These are phyloP conservation scores for Batrachochytrium dendrobatidis DNA, from an alignment of 371 early-diverging fungal species.

Conservation along the genomic window DNA sequence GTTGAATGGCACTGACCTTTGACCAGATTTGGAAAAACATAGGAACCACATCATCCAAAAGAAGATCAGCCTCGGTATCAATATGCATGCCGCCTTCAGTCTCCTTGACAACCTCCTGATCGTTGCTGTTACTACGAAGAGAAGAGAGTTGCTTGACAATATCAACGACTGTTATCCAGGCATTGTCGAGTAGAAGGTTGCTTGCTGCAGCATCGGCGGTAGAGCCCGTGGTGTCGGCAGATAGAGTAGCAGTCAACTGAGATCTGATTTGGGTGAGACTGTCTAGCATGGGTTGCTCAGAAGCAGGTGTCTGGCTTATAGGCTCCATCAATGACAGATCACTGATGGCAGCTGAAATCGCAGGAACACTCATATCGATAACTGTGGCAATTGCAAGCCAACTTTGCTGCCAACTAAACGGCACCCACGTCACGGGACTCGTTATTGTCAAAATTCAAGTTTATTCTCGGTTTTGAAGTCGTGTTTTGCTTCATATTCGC, in stretches of 20 bases:
- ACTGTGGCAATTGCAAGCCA: too few relatives aligned
- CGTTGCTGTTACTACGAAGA: neutral
- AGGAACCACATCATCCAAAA: constrained; percentile 20
- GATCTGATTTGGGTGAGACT: neutral
- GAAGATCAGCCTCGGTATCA: constrained; percentile 5
- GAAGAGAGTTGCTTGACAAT: neutral
- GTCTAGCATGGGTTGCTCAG: neutral
- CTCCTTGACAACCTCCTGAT: neutral
- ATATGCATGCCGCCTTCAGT: constrained; percentile 1
- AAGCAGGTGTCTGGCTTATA: neutral
- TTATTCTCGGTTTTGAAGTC: too few relatives aligned
- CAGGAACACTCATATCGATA: too few relatives aligned
- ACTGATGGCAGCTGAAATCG: too few relatives aligned
- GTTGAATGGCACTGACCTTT: neutral
- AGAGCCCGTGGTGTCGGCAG: neutral
- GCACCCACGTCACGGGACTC: too few relatives aligned
- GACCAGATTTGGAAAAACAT: constrained; percentile 19
- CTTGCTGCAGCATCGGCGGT: neutral
- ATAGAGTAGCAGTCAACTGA: neutral
- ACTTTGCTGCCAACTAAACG: too few relatives aligned
- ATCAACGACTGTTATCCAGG: neutral
- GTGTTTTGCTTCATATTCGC: too few relatives aligned
- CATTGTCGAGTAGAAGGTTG: neutral
- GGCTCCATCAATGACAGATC: too few relatives aligned
- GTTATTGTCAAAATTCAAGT: too few relatives aligned